Evolutionary conservation across 176 grass and related monocot genomes (phyloP), one percentile per base, ranked within the genome.

Genomic region (Aegilops sharonensis): DNA sequence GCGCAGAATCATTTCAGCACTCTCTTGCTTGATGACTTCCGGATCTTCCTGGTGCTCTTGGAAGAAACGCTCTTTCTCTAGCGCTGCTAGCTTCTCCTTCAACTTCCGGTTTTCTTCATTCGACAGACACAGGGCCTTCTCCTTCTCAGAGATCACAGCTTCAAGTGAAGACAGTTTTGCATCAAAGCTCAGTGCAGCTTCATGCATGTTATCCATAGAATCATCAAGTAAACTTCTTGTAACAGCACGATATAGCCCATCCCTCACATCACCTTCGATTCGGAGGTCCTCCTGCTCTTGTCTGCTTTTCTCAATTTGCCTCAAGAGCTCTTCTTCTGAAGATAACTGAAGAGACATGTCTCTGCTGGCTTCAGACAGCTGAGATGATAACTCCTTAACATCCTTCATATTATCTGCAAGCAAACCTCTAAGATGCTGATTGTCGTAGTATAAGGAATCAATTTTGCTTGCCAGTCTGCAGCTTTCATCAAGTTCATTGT

Each of bases 391-490:
- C 72, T 88, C 62, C 73, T 90, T 92, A 17, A 95, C 65, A 83
- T 95, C 92, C 85, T 98, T 98, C 80, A 68, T 92, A 43, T 92
- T 98, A 83, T 92, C 85, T 52, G 80, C 75, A 92, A 94, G 82
- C 89, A 92, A 89, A 82, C 89, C 88, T 89, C 87, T 91, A 64
- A 96, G 85, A 77, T 82, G 77, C 57, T 93, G 92, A 70, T 96
- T 99, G 48, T 96, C 94, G 31, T 81, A 89, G 84, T 87, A 92
- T 63, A 99, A 78, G 31, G 81, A 94, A 85, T 99, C 83, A 36
- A 92, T 92, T 88, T 76, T 96, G 25, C 62, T 79, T 34, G 93
- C 86, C 63, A 91, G 81, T 80, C 77, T 88, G 67, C 67, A 86
- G 50, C 90, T 80, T 83, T 96, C 90, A 64, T 90, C 85, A 13